These are phyloP conservation scores for Umbelopsis vinacea DNA, from an alignment of 192 early-diverging fungal species.

Conservation along the genomic window DNA sequence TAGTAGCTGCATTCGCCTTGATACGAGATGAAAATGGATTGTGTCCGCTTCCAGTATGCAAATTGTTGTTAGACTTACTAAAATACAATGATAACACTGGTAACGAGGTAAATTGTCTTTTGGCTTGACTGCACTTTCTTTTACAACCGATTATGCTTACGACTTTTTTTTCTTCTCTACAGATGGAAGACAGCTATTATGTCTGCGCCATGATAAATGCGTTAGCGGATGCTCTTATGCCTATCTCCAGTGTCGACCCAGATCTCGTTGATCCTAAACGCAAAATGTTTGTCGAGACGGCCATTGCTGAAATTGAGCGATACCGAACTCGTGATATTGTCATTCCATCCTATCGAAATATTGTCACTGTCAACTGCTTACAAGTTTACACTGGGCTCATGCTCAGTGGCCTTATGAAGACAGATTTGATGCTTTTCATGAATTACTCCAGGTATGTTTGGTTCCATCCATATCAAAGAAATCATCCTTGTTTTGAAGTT, in stretches of 20 bases:
- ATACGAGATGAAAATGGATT: slow-evolving; percentile 66
- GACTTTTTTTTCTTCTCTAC: neutral
- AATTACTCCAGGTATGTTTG: slow-evolving; percentile 58
- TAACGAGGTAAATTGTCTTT: slow-evolving; percentile 64
- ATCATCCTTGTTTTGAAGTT: too few species aligned
- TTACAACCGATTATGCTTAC: neutral
- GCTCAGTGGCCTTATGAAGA: slow-evolving; percentile 65
- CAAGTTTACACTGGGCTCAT: slow-evolving; percentile 66
- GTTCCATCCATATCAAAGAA: too few species aligned
- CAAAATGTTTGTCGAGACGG: slow-evolving; percentile 54
- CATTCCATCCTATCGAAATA: slow-evolving; percentile 86
- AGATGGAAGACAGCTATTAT: slow-evolving; percentile 82
- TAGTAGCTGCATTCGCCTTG: slow-evolving; percentile 73
- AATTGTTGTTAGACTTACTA: slow-evolving; percentile 77
- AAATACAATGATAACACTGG: slow-evolving; percentile 93
- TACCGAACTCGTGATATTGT: slow-evolving; percentile 79
- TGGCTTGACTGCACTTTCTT: neutral
- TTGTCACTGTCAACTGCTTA: slow-evolving; percentile 81
- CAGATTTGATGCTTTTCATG: slow-evolving; percentile 73
- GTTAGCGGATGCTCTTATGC: slow-evolving; percentile 67
- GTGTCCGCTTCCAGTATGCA: slow-evolving; percentile 63
- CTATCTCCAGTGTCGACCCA: slow-evolving; percentile 45
- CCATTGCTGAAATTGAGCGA: slow-evolving; percentile 76
- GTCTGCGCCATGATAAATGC: slow-evolving; percentile 75
- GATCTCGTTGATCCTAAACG: slow-evolving; percentile 49